Conservation (phyloP, 148 eudicot species). For the Tetragonia tetragonoides region DNA sequence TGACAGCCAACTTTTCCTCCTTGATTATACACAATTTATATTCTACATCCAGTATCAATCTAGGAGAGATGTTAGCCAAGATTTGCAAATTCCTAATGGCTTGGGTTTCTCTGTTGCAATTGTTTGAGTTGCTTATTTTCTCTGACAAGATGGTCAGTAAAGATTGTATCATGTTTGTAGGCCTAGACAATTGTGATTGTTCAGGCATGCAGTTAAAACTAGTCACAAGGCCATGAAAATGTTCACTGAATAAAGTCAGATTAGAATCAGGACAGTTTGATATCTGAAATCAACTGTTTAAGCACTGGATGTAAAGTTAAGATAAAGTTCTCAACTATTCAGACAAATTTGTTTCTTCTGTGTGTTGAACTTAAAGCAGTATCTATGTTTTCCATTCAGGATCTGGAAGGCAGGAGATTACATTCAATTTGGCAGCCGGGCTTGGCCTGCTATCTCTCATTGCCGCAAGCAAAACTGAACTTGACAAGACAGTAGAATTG, state of each 20-base stretch:
- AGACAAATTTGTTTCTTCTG: not conserved
- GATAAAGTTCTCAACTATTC: not conserved
- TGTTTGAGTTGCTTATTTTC: not conserved
- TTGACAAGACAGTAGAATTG: constrained; percentile 45
- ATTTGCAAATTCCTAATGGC: not conserved
- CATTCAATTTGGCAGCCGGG: constrained; percentile 58
- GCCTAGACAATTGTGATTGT: not conserved
- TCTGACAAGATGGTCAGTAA: not conserved
- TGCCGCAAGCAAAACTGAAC: constrained; percentile 53
- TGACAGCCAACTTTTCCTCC: not conserved
- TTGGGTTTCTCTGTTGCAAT: not conserved
- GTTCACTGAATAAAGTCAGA: not conserved
- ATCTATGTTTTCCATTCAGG: constrained; percentile 13
- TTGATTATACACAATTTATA: not conserved
- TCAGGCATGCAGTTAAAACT: not conserved
- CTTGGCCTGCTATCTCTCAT: constrained; percentile 59
- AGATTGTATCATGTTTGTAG: not conserved
- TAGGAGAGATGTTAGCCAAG: not conserved
- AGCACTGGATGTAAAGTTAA: not conserved
- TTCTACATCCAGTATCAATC: not conserved
- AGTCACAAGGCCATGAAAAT: too few relatives aligned
- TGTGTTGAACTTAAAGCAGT: not conserved
- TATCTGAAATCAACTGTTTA: not conserved
- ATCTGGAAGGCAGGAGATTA: constrained; percentile 29
- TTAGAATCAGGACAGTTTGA: not conserved